These are phyloP conservation scores for Alternaria arborescens DNA, from an alignment of 2,329 filamentous ascomycete genomes.

Conservation along the genomic window DNA sequence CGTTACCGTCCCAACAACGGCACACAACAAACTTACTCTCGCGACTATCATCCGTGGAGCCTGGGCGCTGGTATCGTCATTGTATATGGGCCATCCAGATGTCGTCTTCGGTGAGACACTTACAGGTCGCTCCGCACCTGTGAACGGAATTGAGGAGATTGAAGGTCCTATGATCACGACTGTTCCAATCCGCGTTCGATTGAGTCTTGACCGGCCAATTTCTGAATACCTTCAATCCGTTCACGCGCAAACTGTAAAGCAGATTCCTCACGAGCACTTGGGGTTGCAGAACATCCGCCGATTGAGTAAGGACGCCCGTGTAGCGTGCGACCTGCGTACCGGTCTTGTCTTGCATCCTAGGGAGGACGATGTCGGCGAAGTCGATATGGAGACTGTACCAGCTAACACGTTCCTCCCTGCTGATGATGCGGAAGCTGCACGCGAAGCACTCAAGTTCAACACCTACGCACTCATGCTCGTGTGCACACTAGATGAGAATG, in stretches of 20 bases:
- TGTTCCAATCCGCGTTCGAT: slow-evolving; percentile 62
- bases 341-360: slow-evolving; percentile 51
- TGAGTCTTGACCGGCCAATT: slow-evolving; percentile 56
- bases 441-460: slow-evolving; percentile 66
- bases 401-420: slow-evolving; percentile 64
- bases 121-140: slow-evolving; percentile 61
- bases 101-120: slow-evolving; percentile 69
- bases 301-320: slow-evolving; percentile 44
- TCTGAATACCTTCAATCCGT: slow-evolving; percentile 64
- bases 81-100: slow-evolving; percentile 62
- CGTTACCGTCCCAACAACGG: slow-evolving; percentile 44
- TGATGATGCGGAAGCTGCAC: slow-evolving; percentile 64
- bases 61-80: slow-evolving; percentile 66
- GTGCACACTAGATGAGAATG: slow-evolving; percentile 65
- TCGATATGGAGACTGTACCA: slow-evolving; percentile 43
- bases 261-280: slow-evolving; percentile 72
- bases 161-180: slow-evolving; percentile 70
- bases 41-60: slow-evolving; percentile 65
- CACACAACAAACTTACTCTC: slow-evolving; percentile 55
- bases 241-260: slow-evolving; percentile 64
- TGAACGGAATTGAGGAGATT: slow-evolving; percentile 61
- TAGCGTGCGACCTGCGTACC: slow-evolving; percentile 48
- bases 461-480: slow-evolving; percentile 72
- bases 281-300: slow-evolving; percentile 67
- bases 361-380: slow-evolving; percentile 34